Evolutionary conservation across 1,284 basidiomycete species (phyloP), one percentile per base, ranked within the genome.

Genomic region (Cyathus olla): DNA sequence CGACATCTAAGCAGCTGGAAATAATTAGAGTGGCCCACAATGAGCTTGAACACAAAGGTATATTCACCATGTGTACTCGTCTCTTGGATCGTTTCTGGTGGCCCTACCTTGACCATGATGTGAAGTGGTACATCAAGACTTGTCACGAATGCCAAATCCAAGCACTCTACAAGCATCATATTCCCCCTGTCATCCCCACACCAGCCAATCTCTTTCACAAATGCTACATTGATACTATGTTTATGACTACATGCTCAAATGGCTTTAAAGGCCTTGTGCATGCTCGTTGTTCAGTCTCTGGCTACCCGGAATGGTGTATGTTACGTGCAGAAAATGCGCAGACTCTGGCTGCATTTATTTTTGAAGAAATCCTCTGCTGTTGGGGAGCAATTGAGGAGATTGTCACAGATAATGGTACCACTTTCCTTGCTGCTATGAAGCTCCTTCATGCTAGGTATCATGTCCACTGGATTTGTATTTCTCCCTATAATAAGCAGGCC

Each of bases 91-190:
- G 63, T 0, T 76, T 76, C 61, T 78, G 70, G 72, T 80, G 79
- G 79, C 79, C 75, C 3, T 29, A 56, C 5, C 49, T 76, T 0
- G 60, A 66, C 4, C 28, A 60, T 2, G 69, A 77, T 31, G 56
- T 77, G 22, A 61, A 66, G 5, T 76, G 72, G 71, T 79, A 65
- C 55, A 63, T 75, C 28, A 54, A 56, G 6, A 77, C 80, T 0
- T 83, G 80, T 54, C 74, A 81, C 56, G 49, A 70, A 31, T 83
- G 80, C 57, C 80, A 83, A 55, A 27, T 66, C 1, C 60, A 71
- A 4, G 61, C 62, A 1, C 57, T 60, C 0, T 44, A 53, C 4
- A 68, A 72, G 28, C 37, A 76, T 9, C 49, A 60, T 21, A 74
- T 80, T 9, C 79, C 76, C 0, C 77, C 78, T 0, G 72, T 66